Percentiles rank a stretch among this genome's conserved stretches.
phyloP scores from a whole-genome alignment of 83 land plant genomes.

The Picea mariana region DNA sequence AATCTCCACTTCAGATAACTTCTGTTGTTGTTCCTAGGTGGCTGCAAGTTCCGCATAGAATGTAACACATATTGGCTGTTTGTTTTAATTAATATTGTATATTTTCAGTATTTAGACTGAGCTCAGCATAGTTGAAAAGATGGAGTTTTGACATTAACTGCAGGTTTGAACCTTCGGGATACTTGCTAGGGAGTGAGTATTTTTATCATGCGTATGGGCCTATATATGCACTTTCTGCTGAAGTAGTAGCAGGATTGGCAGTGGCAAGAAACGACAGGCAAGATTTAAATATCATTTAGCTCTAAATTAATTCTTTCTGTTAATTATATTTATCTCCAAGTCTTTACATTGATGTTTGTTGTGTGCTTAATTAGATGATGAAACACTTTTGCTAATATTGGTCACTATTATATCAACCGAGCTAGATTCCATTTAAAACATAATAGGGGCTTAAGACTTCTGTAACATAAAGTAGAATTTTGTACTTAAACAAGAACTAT shows the following conservation, averaged over 20 bases:
- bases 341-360: slow-evolving; percentile 10
- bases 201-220: slow-evolving; percentile 83
- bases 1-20: background rate
- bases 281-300: slow-evolving; percentile 4
- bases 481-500: no score
- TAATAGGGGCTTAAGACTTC: no score
- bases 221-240: slow-evolving; percentile 71
- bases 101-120: background rate
- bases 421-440: no score
- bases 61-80: background rate
- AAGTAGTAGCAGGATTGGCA: slow-evolving; percentile 68
- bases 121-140: background rate
- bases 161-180: slow-evolving; percentile 74
- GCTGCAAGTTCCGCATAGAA: background rate
- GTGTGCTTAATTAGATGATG: no score
- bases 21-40: background rate
- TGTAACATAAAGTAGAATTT: no score
- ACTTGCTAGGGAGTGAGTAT: slow-evolving; percentile 69
- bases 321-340: slow-evolving; percentile 3
- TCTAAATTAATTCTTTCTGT: background rate
- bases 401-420: no score
- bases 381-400: no score
- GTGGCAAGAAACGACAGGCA: slow-evolving; percentile 61
- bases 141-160: background rate
- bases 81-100: background rate